These are phyloP conservation scores for Cladosporium oxysporum DNA, from an alignment of 2,329 filamentous ascomycete genomes.

Conservation along the genomic window DNA sequence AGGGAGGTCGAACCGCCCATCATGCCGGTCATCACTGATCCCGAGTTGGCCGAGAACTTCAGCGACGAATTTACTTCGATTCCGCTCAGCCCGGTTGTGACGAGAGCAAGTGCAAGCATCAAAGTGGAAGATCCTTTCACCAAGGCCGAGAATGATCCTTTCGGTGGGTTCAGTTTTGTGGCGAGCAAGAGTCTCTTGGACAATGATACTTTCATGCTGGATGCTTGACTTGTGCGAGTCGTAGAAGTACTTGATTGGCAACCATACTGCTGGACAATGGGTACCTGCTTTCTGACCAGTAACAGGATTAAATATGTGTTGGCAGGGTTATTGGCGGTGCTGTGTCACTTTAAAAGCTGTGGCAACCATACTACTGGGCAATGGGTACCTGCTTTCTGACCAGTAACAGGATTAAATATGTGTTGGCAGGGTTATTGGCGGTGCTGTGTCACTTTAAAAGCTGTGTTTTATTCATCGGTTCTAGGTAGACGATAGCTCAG, in stretches of 20 bases:
- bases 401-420: neutral
- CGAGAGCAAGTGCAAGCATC: conserved; percentile 24
- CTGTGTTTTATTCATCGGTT: neutral
- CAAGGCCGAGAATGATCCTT: conserved; percentile 46
- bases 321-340: neutral
- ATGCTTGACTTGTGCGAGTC: conserved; percentile 29
- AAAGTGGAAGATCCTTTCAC: conserved; percentile 22
- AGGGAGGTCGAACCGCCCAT: conserved; percentile 88
- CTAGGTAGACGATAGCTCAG: neutral
- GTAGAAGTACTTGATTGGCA: neutral
- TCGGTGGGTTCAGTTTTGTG: conserved; percentile 57
- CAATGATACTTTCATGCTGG: conserved; percentile 38
- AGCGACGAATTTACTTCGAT: conserved; percentile 86
- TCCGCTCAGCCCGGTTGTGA: conserved; percentile 71
- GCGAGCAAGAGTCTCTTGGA: conserved; percentile 54
- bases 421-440: neutral
- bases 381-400: neutral
- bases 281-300: neutral
- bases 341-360: neutral
- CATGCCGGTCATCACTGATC: conserved; percentile 89
- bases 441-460: neutral
- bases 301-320: neutral
- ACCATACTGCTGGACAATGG: neutral
- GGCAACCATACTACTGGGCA: too few relatives aligned
- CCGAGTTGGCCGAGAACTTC: conserved; percentile 96